These are phyloP conservation scores for Naganishia onofrii DNA, from an alignment of 768 basidiomycete species.

Conservation along the genomic window DNA sequence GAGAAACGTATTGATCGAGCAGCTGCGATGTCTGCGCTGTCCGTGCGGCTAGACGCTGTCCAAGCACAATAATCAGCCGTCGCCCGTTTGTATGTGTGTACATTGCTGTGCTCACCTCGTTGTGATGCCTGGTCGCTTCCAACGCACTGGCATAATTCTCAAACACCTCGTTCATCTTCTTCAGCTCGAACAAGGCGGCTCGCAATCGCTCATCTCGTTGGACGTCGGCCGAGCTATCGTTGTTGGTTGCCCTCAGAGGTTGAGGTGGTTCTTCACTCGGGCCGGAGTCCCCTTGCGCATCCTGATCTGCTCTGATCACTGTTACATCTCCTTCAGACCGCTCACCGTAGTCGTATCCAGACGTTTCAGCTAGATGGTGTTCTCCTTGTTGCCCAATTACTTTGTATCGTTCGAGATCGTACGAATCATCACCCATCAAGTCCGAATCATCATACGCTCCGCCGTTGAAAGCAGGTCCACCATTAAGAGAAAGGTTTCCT, in stretches of 20 bases:
- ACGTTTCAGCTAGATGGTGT: background rate
- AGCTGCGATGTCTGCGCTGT: slow-evolving; percentile 48
- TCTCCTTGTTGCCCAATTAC: background rate
- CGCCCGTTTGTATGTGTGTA: background rate
- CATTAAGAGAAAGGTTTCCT: slow-evolving; percentile 5
- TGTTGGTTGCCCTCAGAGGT: background rate
- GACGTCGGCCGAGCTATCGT: background rate
- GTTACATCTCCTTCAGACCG: slow-evolving; percentile 7
- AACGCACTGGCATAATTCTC: slow-evolving; percentile 43
- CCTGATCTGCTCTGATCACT: background rate
- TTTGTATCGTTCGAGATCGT: background rate
- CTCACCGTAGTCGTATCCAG: background rate
- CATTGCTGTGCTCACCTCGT: slow-evolving; percentile 41
- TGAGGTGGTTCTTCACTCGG: background rate
- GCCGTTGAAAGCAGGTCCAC: background rate
- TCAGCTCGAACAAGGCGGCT: slow-evolving; percentile 47
- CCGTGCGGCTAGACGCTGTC: slow-evolving; percentile 39
- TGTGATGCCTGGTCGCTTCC: slow-evolving; percentile 45
- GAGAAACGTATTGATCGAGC: slow-evolving; percentile 51
- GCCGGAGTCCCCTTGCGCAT: no score
- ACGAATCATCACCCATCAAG: slow-evolving; percentile 5
- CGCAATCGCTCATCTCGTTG: slow-evolving; percentile 33
- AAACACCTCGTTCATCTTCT: slow-evolving; percentile 52
- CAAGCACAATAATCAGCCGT: background rate
- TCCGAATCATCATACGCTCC: slow-evolving; percentile 17